Evolutionary conservation across 805 yeast genomes (phyloP), one percentile per base, ranked within the genome.

Genomic region (Candida multigemmis): DNA sequence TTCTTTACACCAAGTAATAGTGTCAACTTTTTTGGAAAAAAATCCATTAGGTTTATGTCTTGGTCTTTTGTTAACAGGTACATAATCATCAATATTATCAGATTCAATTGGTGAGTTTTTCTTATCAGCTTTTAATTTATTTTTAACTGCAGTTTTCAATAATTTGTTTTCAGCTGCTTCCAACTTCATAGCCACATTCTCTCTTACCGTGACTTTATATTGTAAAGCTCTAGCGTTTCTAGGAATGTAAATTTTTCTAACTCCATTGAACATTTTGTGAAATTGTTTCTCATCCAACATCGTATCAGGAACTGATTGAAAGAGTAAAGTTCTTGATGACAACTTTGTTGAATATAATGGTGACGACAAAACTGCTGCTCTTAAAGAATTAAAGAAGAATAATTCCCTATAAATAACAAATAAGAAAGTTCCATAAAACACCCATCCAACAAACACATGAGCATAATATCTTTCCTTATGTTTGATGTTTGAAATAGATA

Each of bases 371-470:
- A 76, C 82, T 7, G 86, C 87, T 42, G 74, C 74, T 40, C 93
- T 71, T 41, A 84, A 57, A 3, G 91, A 77, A 32, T 77, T 69
- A 56, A 75, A 89, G 52, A 75, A 84, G 35, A 70, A 71, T 40
- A 86, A 59, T 53, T 89, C 98, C 34, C 96, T 65, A 57, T 84
- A 87, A 27, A 89, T 63, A 25, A 83, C 64, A 47, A 74, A 87
- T 30, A 85, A 42, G 24, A 82, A 65, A 16, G 63, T 46, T 22
- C 87, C 81, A 47, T 77, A 86, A 51, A 70, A 87, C 18, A 77
- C 39, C 89, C 94, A 82, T 2, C 87, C 74, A 23, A 84, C 47
- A 32, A 89, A 66, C 0, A 77, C 91, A 48, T 87, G 96, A 7
- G 94, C 95, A 44, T 75, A 89, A 60, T 80, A 86, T 30, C 93